These are phyloP conservation scores for Omphalotus guepiniiformis DNA, from an alignment of 768 basidiomycete genomes.

Conservation along the genomic window DNA sequence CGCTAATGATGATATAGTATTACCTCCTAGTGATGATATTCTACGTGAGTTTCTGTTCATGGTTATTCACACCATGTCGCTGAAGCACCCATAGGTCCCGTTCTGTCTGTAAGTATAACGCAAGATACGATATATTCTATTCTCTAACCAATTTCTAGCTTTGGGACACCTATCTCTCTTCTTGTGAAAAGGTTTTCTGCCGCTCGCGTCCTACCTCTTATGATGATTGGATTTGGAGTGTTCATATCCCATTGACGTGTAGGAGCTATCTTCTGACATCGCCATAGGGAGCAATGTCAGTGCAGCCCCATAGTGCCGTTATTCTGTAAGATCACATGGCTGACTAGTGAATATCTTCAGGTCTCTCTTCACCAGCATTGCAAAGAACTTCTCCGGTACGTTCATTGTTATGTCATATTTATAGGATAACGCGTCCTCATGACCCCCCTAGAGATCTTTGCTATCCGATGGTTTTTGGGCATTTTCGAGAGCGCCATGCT, in stretches of 20 bases:
- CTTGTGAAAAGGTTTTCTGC: constrained; percentile 46
- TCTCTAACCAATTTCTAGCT: constrained; percentile 23
- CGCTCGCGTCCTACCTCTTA: constrained; percentile 40
- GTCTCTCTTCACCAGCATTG: constrained; percentile 41
- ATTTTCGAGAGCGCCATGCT: constrained; percentile 48
- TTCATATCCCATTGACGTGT: not conserved
- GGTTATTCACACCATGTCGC: not conserved
- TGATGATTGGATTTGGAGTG: constrained; percentile 49
- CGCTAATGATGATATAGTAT: constrained; percentile 27
- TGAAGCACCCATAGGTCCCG: constrained; percentile 28
- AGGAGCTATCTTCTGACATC: not conserved
- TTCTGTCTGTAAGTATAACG: constrained; percentile 37
- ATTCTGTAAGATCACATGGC: not conserved
- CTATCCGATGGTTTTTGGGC: constrained; percentile 44
- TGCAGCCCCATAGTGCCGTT: not conserved
- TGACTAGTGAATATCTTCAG: constrained; percentile 16
- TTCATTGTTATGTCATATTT: no score
- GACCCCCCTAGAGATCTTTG: constrained; percentile 40
- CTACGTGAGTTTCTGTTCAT: constrained; percentile 27
- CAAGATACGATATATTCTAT: not conserved
- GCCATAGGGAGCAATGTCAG: constrained; percentile 38
- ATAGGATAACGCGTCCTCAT: no score
- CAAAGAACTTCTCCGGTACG: constrained; percentile 42
- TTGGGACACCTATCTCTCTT: constrained; percentile 46
- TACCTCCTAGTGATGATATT: constrained; percentile 47